These are phyloP conservation scores for Aspergillus sclerotioniger DNA, from an alignment of 495 filamentous ascomycete species.

Conservation along the genomic window DNA sequence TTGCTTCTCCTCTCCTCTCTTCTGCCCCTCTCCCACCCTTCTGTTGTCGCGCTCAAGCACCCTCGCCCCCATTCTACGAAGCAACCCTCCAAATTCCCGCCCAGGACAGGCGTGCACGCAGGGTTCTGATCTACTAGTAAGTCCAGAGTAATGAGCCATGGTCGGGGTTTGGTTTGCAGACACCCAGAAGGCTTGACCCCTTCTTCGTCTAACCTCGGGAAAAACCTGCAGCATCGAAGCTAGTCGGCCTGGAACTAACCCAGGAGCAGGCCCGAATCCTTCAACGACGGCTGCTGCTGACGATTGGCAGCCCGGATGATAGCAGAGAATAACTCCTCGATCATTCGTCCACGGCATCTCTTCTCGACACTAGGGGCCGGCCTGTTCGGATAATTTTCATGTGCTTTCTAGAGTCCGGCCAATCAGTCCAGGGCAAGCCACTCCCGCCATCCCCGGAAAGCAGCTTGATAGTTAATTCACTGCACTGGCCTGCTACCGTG, in stretches of 20 bases:
- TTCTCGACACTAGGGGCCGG: background rate
- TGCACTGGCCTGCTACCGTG: background rate
- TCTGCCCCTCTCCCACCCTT: background rate
- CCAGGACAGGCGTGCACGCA: background rate
- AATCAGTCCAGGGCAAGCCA: constrained; percentile 6
- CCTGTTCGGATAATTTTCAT: constrained; percentile 3
- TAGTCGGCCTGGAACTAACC: background rate
- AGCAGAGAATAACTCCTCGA: background rate
- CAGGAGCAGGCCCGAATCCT: background rate
- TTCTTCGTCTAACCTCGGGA: constrained; percentile 15
- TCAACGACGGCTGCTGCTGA: background rate
- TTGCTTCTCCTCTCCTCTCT: background rate
- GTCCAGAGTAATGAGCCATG: background rate
- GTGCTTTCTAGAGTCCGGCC: background rate
- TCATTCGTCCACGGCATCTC: background rate
- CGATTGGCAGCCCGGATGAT: background rate
- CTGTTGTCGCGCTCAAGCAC: background rate
- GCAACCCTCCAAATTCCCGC: background rate
- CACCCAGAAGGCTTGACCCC: constrained; percentile 5
- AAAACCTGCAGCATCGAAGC: constrained; percentile 8
- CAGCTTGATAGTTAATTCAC: too few relatives aligned
- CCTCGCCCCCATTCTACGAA: background rate
- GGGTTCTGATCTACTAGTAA: background rate
- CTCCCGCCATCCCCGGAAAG: constrained; percentile 5
- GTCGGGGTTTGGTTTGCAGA: background rate